These are phyloP conservation scores for Ophiosphaerella korrae DNA, from an alignment of 2,329 filamentous ascomycete genomes.

Conservation along the genomic window DNA sequence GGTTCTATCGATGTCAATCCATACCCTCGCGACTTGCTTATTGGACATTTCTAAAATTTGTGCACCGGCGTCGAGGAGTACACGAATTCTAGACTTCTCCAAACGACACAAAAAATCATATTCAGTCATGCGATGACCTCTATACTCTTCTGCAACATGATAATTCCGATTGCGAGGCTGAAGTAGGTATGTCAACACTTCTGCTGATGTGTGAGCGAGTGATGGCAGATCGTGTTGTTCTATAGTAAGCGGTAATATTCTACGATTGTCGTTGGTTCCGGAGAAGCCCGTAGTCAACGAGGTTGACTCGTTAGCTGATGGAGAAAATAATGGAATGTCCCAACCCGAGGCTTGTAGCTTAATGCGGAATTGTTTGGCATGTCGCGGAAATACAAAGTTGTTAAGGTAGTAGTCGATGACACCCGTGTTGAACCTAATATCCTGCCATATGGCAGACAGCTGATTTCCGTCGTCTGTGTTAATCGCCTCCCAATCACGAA, in stretches of 20 bases:
- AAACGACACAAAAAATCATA: conserved; percentile 52
- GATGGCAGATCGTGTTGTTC: conserved; percentile 63
- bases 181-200: conserved; percentile 65
- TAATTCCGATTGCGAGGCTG: conserved; percentile 59
- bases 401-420: conserved; percentile 70
- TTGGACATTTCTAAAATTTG: conserved; percentile 68
- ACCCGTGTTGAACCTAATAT: conserved; percentile 53
- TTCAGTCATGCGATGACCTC: conserved; percentile 53
- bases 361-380: conserved; percentile 67
- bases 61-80: conserved; percentile 69
- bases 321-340: conserved; percentile 63
- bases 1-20: conserved; percentile 55
- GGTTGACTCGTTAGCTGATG: neutral
- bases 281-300: conserved; percentile 61
- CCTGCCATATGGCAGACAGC: conserved; percentile 50
- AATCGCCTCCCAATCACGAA: conserved; percentile 58
- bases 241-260: conserved; percentile 65
- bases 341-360: conserved; percentile 71
- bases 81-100: conserved; percentile 46
- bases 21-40: conserved; percentile 53
- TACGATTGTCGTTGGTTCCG: conserved; percentile 70
- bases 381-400: conserved; percentile 67
- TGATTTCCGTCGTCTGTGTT: conserved; percentile 63
- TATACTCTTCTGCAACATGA: conserved; percentile 34
- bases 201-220: conserved; percentile 65